Evolutionary conservation across 306 rosid genomes (phyloP), one percentile per base, ranked within the genome.

Genomic region (Pueraria montana): DNA sequence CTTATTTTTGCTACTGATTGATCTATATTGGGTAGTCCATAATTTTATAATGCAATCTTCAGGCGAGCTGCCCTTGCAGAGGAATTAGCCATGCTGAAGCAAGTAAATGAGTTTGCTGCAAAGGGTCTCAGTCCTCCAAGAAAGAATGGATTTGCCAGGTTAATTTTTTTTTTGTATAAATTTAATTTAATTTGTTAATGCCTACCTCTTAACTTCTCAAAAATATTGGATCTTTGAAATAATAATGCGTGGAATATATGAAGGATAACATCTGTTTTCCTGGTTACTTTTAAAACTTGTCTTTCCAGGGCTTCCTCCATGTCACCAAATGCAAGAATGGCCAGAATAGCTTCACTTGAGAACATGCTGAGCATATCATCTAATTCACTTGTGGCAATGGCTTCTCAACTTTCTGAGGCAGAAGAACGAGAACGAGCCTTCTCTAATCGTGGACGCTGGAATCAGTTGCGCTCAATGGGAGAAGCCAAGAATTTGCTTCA

Each of bases 321-420:
- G 97, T 92, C 99, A 70, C 99, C 97, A 83, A 92, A 89, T 76
- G 98, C 99, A 79, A 92, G 99, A 92, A 94, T 90, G 92, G 92
- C 97, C 58, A 89, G 97, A 89, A 92, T 96, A 67, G 88, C 91
- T 70, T 96, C 99, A 76, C 98, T 96, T 72, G 99, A 94, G 86
- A 96, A 74, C 89, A 94, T 96, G 98, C 86, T 96, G 71, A 89
- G 95, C 86, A 92, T 96, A 82, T 89, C 99, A 65, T 96, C 99
- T 76, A 92, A 96, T 84, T 96, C 99, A 42, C 97, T 96, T 75
- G 99, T 96, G 62, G 95, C 98, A 34, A 96, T 96, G 99, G 99
- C 99, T 82, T 96, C 99, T 42, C 99, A 96, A 87, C 98, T 96
- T 84, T 96, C 99, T 2, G 99, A 96, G 89, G 98, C 98, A 81